Base-by-base conservation (phyloP, 176 grass and related monocot genomes). In the Aegilops bicornis region DNA sequence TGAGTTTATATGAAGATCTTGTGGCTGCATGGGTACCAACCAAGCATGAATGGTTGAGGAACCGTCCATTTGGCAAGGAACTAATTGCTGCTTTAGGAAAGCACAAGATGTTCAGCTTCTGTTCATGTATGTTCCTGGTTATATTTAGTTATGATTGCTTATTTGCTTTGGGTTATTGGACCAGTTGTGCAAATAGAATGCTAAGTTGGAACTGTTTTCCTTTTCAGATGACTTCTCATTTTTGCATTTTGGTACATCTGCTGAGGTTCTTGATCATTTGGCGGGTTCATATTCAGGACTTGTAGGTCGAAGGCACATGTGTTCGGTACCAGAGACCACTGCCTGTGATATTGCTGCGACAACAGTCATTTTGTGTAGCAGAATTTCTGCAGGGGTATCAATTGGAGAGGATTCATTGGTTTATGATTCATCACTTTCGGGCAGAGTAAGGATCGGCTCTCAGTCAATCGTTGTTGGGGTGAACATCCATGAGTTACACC, bases 1-100 rank as follows among this genome's bases (percentile, higher is more conserved):
- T 98, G 86, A 98, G 96, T 85, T 92, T 95, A 89, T 95, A 98
- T 69, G 96, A 98, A 89, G 93, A 98, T 91, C 88, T 98, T 82
- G 88, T 98, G 69, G 90, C 96, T 13, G 90, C 91, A 84, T 95
- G 93, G 89, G 96, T 98, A 71, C 93, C 96, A 61, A 48, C 69
- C 47, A 95, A 79, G 85, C 93, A 98, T 89, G 90, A 94, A 67
- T 98, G 91, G 93, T 86, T 98, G 79, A 92, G 79, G 67, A 61
- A 77, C 54, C 91, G 86, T 64, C 93, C 93, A 69, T 87, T 91
- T 62, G 96, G 96, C 70, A 84, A 79, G 59, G 80, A 98, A 83
- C 85, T 98, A 25, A 78, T 95, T 79, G 86, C 63, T 89, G 83
- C 91, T 40, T 89, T 98, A 80, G 90, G 96, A 84, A 85, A 68